phyloP scores from a whole-genome alignment of 1,284 basidiomycete species.

The Boletellus deceptivus region DNA sequence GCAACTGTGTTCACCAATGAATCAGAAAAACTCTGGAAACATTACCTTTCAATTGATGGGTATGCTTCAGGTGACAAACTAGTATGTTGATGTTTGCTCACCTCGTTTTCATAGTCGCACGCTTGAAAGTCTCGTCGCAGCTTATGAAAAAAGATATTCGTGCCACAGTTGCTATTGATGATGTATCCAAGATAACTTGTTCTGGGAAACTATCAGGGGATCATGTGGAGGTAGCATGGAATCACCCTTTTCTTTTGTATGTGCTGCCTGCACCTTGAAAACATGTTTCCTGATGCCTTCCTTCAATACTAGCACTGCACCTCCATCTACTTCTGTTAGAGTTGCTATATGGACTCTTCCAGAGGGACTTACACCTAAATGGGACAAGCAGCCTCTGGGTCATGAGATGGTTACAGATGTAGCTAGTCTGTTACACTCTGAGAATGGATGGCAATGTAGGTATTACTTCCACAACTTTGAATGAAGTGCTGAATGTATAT shows the following conservation, averaged over 20 bases:
- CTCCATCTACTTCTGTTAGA: no score
- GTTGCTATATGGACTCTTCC: background rate
- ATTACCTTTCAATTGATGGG: background rate
- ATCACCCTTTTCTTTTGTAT: background rate
- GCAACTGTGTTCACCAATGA: background rate
- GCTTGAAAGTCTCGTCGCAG: background rate
- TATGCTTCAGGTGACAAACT: background rate
- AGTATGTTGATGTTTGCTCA: background rate
- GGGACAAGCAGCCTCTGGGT: no score
- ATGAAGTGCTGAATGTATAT: background rate
- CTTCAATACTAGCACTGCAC: no score
- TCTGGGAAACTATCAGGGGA: background rate
- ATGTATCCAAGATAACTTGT: background rate
- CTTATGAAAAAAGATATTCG: background rate
- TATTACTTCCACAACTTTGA: no score
- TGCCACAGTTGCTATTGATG: background rate
- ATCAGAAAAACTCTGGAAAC: background rate
- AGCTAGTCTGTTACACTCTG: background rate
- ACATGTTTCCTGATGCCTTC: no score
- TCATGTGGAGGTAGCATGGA: background rate
- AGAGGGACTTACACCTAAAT: no score
- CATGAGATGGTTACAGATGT: background rate
- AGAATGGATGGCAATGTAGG: background rate
- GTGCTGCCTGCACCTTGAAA: background rate
- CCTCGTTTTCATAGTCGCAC: background rate